Evolutionary conservation across 306 rosid genomes (phyloP).

Genomic region (Rosa lucieae): DNA sequence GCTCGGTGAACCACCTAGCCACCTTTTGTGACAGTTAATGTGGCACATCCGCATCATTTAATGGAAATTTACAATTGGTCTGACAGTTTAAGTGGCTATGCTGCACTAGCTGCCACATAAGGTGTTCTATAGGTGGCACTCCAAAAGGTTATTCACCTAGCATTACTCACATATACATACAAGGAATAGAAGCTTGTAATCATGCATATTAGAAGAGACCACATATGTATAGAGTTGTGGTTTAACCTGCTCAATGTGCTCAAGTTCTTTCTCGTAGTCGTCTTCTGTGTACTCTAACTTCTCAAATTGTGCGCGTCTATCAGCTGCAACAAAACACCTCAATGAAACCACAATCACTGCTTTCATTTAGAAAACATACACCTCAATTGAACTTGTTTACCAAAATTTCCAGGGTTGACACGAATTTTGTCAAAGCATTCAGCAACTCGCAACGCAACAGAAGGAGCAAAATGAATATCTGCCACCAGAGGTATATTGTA

Average conservation of each 20-base stretch:
- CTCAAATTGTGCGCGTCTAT: slow-evolving; percentile 98
- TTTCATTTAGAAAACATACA: background rate
- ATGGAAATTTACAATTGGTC: background rate
- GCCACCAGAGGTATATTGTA: slow-evolving; percentile 85
- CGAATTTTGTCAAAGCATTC: slow-evolving; percentile 94
- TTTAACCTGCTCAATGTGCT: slow-evolving; percentile 89
- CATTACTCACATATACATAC: background rate
- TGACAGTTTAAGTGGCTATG: background rate
- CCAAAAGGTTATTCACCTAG: background rate
- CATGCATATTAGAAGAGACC: background rate
- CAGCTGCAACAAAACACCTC: slow-evolving; percentile 62
- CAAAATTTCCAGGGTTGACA: slow-evolving; percentile 93
- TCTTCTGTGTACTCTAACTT: slow-evolving; percentile 83
- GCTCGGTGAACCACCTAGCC: background rate
- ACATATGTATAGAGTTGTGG: slow-evolving; percentile 10
- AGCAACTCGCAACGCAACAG: slow-evolving; percentile 82
- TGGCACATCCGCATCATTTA: background rate
- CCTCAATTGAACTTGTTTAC: slow-evolving; percentile 34
- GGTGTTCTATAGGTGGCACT: background rate
- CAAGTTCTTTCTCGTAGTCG: slow-evolving; percentile 94
- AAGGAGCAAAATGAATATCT: slow-evolving; percentile 88
- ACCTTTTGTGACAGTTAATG: background rate
- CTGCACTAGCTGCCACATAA: background rate
- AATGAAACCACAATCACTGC: slow-evolving; percentile 26
- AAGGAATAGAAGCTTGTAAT: background rate